Conservation (phyloP, 2,329 filamentous ascomycete genomes). For the Intubia oerlemansii region DNA sequence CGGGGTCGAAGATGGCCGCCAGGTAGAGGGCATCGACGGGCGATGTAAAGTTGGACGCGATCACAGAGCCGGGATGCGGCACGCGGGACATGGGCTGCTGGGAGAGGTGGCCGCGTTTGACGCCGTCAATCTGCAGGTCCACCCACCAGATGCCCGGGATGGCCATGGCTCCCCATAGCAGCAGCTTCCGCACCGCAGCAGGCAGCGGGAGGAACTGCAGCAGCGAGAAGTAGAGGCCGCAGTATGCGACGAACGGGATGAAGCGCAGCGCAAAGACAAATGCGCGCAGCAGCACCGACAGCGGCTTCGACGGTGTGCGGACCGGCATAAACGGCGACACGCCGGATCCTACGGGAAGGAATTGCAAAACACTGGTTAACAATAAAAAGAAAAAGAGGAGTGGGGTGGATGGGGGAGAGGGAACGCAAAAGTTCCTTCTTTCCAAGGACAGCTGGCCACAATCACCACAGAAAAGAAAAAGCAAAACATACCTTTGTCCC, state of each 20-base stretch:
- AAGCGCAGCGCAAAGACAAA: slow-evolving; percentile 65
- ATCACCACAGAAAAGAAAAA: not conserved
- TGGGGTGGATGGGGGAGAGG: too few relatives aligned
- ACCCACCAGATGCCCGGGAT: slow-evolving; percentile 96
- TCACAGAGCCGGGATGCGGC: slow-evolving; percentile 59
- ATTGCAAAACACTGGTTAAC: too few relatives aligned
- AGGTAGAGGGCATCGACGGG: slow-evolving; percentile 88
- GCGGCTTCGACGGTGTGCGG: slow-evolving; percentile 34
- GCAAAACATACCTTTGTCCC: slow-evolving; percentile 69
- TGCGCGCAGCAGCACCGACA: slow-evolving; percentile 42
- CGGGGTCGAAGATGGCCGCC: slow-evolving; percentile 84
- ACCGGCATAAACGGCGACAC: slow-evolving; percentile 90
- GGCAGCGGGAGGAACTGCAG: slow-evolving; percentile 56
- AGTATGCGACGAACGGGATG: slow-evolving; percentile 50
- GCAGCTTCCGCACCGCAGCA: slow-evolving; percentile 48
- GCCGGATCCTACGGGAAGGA: slow-evolving; percentile 65
- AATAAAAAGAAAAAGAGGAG: too few relatives aligned
- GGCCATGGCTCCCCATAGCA: slow-evolving; percentile 70
- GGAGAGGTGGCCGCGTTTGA: slow-evolving; percentile 72
- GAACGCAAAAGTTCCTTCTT: too few relatives aligned
- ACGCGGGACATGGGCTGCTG: slow-evolving; percentile 53
- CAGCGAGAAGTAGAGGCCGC: slow-evolving; percentile 52
- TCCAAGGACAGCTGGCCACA: not conserved
- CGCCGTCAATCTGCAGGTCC: slow-evolving; percentile 92
- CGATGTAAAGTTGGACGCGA: slow-evolving; percentile 79